These are phyloP conservation scores for Hypoxylon sp. DNA, from an alignment of 2,329 filamentous ascomycete species.

Conservation along the genomic window DNA sequence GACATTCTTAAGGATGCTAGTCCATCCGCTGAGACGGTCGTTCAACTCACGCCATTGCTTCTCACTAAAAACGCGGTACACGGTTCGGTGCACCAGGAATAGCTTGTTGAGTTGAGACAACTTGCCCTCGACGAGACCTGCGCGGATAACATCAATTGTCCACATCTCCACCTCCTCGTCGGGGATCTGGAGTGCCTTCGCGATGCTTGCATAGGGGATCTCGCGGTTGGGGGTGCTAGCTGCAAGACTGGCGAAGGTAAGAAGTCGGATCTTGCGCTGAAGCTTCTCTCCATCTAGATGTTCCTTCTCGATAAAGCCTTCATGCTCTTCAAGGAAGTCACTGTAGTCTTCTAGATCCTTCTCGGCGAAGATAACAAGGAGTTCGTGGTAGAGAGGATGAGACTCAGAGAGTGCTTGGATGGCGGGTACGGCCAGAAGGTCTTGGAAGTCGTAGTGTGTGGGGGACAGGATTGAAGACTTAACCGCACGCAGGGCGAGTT, in stretches of 20 bases:
- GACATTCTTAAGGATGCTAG: conserved; percentile 83
- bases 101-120: conserved; percentile 92
- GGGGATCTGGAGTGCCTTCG: conserved; percentile 86
- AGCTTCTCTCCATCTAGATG: conserved; percentile 80
- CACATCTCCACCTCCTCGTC: conserved; percentile 93
- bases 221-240: conserved; percentile 87
- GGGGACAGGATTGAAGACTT: conserved; percentile 68
- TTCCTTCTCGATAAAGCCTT: conserved; percentile 84
- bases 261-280: conserved; percentile 94
- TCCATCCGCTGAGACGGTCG: conserved; percentile 91
- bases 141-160: conserved; percentile 98
- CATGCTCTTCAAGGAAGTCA: conserved; percentile 93
- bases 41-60: conserved; percentile 98
- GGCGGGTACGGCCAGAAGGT: conserved; percentile 83
- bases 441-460: conserved; percentile 79
- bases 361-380: conserved; percentile 95
- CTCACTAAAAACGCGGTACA: conserved; percentile 96
- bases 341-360: conserved; percentile 96
- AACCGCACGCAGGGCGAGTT: conserved; percentile 70
- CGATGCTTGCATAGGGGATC: conserved; percentile 88
- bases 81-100: conserved; percentile 95
- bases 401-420: conserved; percentile 90
- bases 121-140: conserved; percentile 95
- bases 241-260: conserved; percentile 92
- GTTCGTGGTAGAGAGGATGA: conserved; percentile 87